Evolutionary conservation across 176 grass and related monocot species (phyloP).

Genomic region (Musa schizocarpa): DNA sequence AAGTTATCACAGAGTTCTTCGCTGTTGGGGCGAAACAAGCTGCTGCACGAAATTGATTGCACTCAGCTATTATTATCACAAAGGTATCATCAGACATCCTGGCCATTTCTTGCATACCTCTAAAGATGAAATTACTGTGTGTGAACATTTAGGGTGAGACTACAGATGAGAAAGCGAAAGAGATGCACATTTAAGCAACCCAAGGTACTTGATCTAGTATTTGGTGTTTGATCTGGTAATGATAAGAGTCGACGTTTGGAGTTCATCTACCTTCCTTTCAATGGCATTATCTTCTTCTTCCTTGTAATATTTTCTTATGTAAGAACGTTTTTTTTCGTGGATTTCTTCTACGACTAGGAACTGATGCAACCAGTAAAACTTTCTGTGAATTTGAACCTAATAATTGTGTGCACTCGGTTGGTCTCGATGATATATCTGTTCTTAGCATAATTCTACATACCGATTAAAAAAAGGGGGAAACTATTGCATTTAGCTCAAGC

Average conservation of each 20-base stretch:
- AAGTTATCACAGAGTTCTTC: slow-evolving; percentile 91
- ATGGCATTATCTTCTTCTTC: not conserved
- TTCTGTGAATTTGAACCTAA: not conserved
- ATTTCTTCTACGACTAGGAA: not conserved
- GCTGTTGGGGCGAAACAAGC: slow-evolving; percentile 34
- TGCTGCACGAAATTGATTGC: not conserved
- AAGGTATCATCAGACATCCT: not conserved
- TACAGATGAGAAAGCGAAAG: too few species aligned
- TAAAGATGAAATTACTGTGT: too few species aligned
- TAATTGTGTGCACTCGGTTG: not conserved
- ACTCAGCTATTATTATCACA: not conserved
- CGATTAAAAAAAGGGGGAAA: too few species aligned
- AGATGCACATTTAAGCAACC: too few species aligned
- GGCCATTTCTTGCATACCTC: too few species aligned
- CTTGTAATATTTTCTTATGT: not conserved
- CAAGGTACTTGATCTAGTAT: not conserved
- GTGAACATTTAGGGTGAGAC: too few species aligned
- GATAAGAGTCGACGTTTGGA: not conserved
- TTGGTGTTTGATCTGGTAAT: not conserved
- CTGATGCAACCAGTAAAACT: not conserved
- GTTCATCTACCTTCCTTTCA: not conserved
- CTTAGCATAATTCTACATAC: too few species aligned
- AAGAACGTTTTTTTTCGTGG: not conserved
- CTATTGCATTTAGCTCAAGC: too few species aligned
- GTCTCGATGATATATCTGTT: too few species aligned